Conservation (phyloP, 2,329 filamentous ascomycete genomes). For the Claviceps maximensis region DNA sequence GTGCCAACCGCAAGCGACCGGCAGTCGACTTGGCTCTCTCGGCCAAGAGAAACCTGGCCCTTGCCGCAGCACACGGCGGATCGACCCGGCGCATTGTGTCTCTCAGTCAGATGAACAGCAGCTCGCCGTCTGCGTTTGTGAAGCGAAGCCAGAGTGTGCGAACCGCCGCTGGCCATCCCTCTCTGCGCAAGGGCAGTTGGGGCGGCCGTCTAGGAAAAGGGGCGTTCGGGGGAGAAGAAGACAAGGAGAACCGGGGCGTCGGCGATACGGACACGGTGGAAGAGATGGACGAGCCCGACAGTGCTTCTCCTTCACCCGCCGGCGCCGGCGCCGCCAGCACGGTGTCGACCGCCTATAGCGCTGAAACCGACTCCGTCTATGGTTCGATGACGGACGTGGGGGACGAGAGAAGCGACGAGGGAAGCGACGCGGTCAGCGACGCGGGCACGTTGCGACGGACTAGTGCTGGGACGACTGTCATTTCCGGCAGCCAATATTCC, state of each 20-base stretch:
- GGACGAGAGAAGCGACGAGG: constrained; percentile 11
- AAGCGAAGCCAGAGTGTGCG: constrained; percentile 70
- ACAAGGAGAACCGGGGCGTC: constrained; percentile 51
- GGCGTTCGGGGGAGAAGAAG: constrained; percentile 32
- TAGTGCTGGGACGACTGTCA: constrained; percentile 35
- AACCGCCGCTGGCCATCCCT: constrained; percentile 37
- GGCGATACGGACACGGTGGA: constrained; percentile 54
- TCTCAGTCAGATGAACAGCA: constrained; percentile 77
- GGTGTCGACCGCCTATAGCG: constrained; percentile 1
- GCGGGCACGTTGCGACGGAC: constrained; percentile 33
- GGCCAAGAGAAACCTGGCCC: constrained; percentile 33
- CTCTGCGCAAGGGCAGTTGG: constrained; percentile 58
- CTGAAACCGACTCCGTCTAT: constrained; percentile 7
- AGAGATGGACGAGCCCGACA: constrained; percentile 28
- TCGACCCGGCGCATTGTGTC: constrained; percentile 73
- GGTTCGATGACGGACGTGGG: constrained; percentile 10
- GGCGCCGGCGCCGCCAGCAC: constrained; percentile 1
- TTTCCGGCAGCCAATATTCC: constrained; percentile 27
- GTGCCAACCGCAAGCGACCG: constrained; percentile 13
- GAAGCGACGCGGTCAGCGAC: constrained; percentile 28
- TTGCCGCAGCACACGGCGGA: constrained; percentile 32
- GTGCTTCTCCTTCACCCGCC: constrained; percentile 8
- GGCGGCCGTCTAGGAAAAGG: constrained; percentile 36
- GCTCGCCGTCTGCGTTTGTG: constrained; percentile 50
- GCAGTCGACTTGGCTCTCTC: constrained; percentile 42